Conservation (phyloP, 2,329 filamentous ascomycete species). For the Stemphylium vesicarium region DNA sequence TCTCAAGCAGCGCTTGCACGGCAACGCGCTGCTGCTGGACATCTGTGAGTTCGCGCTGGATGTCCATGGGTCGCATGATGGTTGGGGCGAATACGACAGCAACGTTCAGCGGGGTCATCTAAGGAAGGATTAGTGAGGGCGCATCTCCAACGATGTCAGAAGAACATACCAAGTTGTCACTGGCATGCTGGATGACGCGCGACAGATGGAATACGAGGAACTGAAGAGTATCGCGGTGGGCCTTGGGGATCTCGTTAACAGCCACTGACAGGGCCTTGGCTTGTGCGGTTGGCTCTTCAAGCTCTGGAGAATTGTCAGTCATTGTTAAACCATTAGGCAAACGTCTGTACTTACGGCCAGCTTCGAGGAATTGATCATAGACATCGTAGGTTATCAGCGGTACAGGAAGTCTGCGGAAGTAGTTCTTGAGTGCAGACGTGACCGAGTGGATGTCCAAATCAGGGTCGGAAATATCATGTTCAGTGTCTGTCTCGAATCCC, state of each 20-base stretch:
- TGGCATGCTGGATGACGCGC: constrained; percentile 80
- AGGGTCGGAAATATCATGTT: constrained; percentile 92
- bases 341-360: constrained; percentile 64
- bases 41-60: constrained; percentile 95
- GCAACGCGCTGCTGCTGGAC: constrained; percentile 92
- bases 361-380: constrained; percentile 88
- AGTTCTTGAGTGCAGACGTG: constrained; percentile 94
- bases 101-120: constrained; percentile 96
- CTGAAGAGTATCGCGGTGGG: constrained; percentile 87
- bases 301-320: constrained; percentile 54
- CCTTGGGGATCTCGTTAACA: constrained; percentile 78
- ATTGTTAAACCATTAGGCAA: not conserved
- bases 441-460: constrained; percentile 95
- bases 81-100: constrained; percentile 98
- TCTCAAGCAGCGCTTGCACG: constrained; percentile 91
- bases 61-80: constrained; percentile 88
- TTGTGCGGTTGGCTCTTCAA: constrained; percentile 61
- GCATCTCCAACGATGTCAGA: not conserved
- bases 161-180: constrained; percentile 78
- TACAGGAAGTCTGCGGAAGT: constrained; percentile 89
- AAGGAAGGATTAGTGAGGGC: constrained; percentile 20
- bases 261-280: constrained; percentile 70
- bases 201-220: constrained; percentile 94
- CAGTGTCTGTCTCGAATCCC: constrained; percentile 84
- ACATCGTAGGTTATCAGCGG: constrained; percentile 91